Evolutionary conservation across 2,329 filamentous ascomycete genomes (phyloP), one percentile per base, ranked within the genome.

Genomic region (Penicillium brevicompactum): DNA sequence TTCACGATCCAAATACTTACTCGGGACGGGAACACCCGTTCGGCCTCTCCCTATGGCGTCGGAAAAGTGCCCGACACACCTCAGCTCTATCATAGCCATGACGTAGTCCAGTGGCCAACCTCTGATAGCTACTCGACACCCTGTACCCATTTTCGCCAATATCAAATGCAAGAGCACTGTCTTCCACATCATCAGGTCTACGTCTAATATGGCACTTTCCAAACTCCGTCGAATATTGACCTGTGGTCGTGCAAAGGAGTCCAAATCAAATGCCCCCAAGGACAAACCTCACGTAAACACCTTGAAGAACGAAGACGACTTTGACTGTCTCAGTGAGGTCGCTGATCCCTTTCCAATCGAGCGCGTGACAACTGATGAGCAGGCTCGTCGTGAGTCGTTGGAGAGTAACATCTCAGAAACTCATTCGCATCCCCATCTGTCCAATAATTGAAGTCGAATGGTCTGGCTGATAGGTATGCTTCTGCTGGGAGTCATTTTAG

Each of bases 91-190:
- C 32, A 54, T 54, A 40, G 9, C 21, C 8, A 50, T 54, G 51
- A 54, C 51, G 51, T 51, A 45, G 24, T 7, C 14, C 1, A 24
- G 51, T 54, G 46, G 51, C 51, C 24, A 49, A 49, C 10, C 30
- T 7, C 6, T 31, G 30, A 31, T 18, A 31, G 30, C 30, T 31
- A 10, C 30, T 31, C 30, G 30, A 31, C 30, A 7, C 30, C 30
- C 30, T 31, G 30, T 31, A 31, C 18, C 18, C 18, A 18, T 18
- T 18, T 18, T 18, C 18, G 18, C 18, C 18, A 18, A 18, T 18
- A 18, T 18, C 18, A 18, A 18, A 18, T 18, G 18, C 18, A 18
- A 18, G 18, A 18, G 18, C 18, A 18, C 18, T 18, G 18, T 18
- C 18, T 18, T 18, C 18, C 18, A 18, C 32, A 34, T 34, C 32